A percentile compares a stretch with the other conserved stretches of the same genome.
phyloP scores from a whole-genome alignment of 768 basidiomycete genomes.

The Mycena albidolilacea region DNA sequence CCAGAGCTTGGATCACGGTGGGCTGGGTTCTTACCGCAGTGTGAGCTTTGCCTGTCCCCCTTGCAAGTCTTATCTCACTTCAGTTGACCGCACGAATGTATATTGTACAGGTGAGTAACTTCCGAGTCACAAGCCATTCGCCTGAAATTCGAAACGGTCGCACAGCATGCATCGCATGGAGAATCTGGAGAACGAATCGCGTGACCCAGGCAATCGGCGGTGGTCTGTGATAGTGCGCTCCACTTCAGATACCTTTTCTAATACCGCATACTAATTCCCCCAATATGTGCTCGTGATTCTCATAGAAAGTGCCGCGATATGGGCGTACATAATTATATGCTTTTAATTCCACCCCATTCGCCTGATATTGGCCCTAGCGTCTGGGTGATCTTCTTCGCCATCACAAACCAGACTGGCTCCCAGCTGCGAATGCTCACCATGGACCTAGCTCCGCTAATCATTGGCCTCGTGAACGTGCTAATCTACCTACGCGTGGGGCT shows the following conservation, averaged over 20 bases:
- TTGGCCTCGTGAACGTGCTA: constrained; percentile 9
- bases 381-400: constrained; percentile 6
- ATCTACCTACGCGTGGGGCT: constrained; percentile 9
- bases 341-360: constrained; percentile 4
- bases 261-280: constrained; percentile 8
- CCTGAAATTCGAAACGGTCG: neutral
- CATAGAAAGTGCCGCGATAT: constrained; percentile 5
- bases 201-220: constrained; percentile 9
- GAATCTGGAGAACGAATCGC: constrained; percentile 18
- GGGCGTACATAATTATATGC: constrained; percentile 10
- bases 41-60: constrained; percentile 7
- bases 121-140: neutral
- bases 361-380: neutral
- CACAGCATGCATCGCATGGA: constrained; percentile 12
- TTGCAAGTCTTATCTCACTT: constrained; percentile 4
- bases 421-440: neutral
- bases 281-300: constrained; percentile 7
- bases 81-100: constrained; percentile 5
- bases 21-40: constrained; percentile 5
- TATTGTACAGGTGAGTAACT: constrained; percentile 12
- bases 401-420: constrained; percentile 9
- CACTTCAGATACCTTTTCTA: constrained; percentile 2
- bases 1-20: neutral
- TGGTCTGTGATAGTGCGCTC: neutral
- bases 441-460: constrained; percentile 3